Evolutionary conservation across 2,329 filamentous ascomycete species (phyloP).

Genomic region (Pezicula radicicola): DNA sequence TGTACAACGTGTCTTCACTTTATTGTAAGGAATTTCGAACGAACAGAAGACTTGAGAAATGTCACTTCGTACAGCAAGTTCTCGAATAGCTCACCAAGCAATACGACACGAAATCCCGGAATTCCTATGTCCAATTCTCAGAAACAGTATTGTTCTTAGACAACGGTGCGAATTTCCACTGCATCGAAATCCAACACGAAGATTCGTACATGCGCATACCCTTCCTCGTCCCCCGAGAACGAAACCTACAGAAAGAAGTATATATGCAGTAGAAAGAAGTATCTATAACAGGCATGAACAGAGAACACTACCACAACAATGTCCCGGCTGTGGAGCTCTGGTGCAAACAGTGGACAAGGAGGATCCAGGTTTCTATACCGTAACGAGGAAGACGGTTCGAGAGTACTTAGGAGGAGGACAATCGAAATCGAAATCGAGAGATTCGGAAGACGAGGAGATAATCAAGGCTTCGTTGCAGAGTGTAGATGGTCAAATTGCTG

Average conservation of each 20-base stretch:
- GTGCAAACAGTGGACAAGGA: conserved; percentile 51
- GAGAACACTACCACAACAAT: conserved; percentile 49
- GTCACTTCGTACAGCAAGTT: background rate
- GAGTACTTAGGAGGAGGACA: conserved; percentile 37
- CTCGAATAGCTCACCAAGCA: background rate
- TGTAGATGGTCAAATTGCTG: conserved; percentile 12
- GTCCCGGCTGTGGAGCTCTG: conserved; percentile 63
- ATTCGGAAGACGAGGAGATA: conserved; percentile 40
- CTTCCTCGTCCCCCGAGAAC: background rate
- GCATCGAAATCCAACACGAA: background rate
- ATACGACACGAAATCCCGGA: background rate
- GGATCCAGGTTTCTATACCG: conserved; percentile 54
- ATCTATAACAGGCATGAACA: background rate
- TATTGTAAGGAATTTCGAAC: background rate
- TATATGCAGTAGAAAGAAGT: background rate
- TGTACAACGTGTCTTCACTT: conserved; percentile 10
- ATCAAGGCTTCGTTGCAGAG: conserved; percentile 33
- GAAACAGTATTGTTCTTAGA: background rate
- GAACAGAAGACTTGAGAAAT: background rate
- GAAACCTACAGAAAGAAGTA: background rate
- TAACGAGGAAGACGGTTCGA: conserved; percentile 47
- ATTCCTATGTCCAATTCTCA: background rate
- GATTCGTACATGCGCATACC: background rate
- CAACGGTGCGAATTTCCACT: background rate
- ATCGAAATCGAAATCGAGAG: background rate